phyloP scores from a whole-genome alignment of 352 stramenopile species.

The Pythium vanterpoolii region DNA sequence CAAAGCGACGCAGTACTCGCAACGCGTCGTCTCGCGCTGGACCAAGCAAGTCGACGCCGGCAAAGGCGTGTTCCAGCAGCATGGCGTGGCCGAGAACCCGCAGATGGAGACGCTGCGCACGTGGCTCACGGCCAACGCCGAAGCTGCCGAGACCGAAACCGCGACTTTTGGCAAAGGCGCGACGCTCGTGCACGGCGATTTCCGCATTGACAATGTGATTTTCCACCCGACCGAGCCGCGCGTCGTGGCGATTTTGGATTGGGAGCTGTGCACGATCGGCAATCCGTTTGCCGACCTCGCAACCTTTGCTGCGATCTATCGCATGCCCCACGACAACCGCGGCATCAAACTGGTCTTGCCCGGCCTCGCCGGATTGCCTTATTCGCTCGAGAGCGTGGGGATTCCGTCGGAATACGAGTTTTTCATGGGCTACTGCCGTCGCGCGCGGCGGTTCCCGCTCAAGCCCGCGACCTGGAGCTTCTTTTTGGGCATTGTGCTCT shows the following conservation, averaged over 20 bases:
- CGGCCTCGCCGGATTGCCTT: slow-evolving; percentile 33
- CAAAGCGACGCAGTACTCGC: slow-evolving; percentile 61
- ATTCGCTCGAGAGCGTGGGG: slow-evolving; percentile 45
- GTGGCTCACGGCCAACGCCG: slow-evolving; percentile 51
- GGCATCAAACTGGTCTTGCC: slow-evolving; percentile 54
- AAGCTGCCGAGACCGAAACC: slow-evolving; percentile 47
- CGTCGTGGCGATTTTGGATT: slow-evolving; percentile 83
- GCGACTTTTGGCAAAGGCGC: slow-evolving; percentile 13
- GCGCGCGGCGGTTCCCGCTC: slow-evolving; percentile 45
- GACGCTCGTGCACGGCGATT: slow-evolving; percentile 84
- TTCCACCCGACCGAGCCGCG: slow-evolving; percentile 82
- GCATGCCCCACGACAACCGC: slow-evolving; percentile 31
- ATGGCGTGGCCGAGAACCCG: slow-evolving; percentile 52
- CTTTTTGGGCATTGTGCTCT: slow-evolving; percentile 68
- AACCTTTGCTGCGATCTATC: slow-evolving; percentile 58
- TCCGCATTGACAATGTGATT: slow-evolving; percentile 86
- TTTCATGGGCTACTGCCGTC: slow-evolving; percentile 58
- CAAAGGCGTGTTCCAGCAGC: slow-evolving; percentile 41
- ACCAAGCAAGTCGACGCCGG: slow-evolving; percentile 62
- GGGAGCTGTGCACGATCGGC: slow-evolving; percentile 86
- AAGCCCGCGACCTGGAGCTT: slow-evolving; percentile 63
- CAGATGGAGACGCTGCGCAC: slow-evolving; percentile 43
- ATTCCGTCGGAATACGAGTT: slow-evolving; percentile 64
- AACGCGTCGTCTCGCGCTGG: slow-evolving; percentile 71
- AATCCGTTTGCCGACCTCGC: slow-evolving; percentile 82